phyloP scores from a whole-genome alignment of 2,329 filamentous ascomycete species.

The Aspergillus ustus region DNA sequence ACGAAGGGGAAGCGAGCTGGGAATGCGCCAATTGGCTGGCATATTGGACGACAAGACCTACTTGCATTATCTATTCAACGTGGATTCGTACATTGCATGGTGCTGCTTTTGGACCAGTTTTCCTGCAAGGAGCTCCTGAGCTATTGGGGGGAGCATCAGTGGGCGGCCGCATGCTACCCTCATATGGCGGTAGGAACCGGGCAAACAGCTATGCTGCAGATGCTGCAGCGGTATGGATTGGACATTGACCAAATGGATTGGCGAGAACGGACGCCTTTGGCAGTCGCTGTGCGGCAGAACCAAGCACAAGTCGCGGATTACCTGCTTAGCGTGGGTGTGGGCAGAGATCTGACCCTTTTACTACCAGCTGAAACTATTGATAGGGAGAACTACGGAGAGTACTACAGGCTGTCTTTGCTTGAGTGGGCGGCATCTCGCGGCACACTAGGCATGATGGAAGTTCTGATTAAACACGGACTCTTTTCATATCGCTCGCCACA shows the following conservation, averaged over 20 bases:
- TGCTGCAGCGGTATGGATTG: neutral
- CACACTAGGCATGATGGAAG: neutral
- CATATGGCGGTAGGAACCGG: neutral
- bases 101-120: neutral
- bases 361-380: neutral
- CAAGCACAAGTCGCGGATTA: neutral
- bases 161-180: neutral
- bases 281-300: neutral
- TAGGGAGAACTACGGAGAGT: neutral
- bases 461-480: neutral
- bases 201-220: neutral
- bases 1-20: neutral
- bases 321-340: neutral
- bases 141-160: neutral
- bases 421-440: neutral
- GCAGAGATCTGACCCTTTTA: neutral
- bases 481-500: neutral
- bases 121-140: neutral
- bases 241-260: neutral
- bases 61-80: neutral
- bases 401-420: neutral
- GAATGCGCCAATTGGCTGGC: neutral
- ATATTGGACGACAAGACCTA: neutral
- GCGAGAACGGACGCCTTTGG: neutral
- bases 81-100: neutral